Base-by-base conservation (phyloP, 2,329 filamentous ascomycete species). In the Didymella sp. region DNA sequence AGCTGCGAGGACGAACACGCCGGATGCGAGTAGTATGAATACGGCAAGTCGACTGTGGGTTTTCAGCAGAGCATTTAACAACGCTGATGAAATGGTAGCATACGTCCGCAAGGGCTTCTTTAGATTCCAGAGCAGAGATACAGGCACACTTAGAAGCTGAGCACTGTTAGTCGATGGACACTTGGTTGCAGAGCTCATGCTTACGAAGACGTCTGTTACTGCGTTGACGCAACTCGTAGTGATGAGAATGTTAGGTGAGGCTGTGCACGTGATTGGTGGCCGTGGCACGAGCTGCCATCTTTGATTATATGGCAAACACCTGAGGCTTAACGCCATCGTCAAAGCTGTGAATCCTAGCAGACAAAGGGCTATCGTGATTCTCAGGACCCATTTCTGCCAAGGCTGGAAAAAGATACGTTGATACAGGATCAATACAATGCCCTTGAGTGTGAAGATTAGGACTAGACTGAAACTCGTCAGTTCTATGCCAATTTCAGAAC, bases 51-150 rank as follows among this genome's bases (percentile, higher is more conserved):
- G 58, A 24, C 52, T 56, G 15, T 8, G 2, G 2, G 1, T 6
- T 19, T 6, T 38, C 11, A 38, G 35, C 19, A 21, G 6, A 1
- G 19, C 3, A 4, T 15, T 4, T 0, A 19, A 6, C 19, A 13
- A n/a, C 1, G 9, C 11, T 37, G 21, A 1, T 7, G 6, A 2
- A 30, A 9, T 13, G 1, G 1, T 6, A 9, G 40, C 56, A 2
- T 51, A 59, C 56, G 45, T 59, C 35, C 35, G 22, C 21, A 63
- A 19, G 2, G 61, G 61, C 7, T 55, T 61, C 3, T 57, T 48
- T 9, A 63, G 37, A 2, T 60, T 59, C 61, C 60, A 63, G 6
- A 63, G 45, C n/a, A 63, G 44, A 3, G 60, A 59, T 25, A 61
- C 21, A 3, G 60, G 60, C 6, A 61, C 56, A 15, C 55, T 51